Conservation (phyloP, 768 basidiomycete species). For the Coprinellus micaceus region DNA sequence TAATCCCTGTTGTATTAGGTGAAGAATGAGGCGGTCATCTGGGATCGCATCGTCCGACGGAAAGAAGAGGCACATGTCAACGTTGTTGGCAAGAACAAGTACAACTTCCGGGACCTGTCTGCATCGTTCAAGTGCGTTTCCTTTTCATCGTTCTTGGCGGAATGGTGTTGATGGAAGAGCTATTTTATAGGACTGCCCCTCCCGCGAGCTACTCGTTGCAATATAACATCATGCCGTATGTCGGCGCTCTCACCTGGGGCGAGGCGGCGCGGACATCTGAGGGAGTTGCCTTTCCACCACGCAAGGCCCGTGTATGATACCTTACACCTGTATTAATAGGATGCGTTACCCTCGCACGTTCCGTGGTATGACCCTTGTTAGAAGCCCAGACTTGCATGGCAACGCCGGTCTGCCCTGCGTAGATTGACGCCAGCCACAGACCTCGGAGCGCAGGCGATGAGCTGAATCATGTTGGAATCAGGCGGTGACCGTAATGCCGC, state of each 20-base stretch:
- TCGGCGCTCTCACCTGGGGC: constrained; percentile 75
- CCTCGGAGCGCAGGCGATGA: too few relatives aligned
- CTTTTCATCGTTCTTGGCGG: not conserved
- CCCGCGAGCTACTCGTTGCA: constrained; percentile 71
- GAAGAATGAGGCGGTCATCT: constrained; percentile 68
- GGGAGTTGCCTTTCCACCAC: constrained; percentile 36
- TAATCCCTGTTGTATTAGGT: constrained; percentile 14
- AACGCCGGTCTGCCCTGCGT: too few relatives aligned
- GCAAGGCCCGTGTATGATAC: constrained; percentile 37
- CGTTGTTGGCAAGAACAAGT: constrained; percentile 73
- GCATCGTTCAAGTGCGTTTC: constrained; percentile 67
- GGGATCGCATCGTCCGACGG: constrained; percentile 88
- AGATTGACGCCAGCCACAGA: too few relatives aligned
- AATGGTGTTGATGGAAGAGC: not conserved
- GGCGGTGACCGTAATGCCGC: too few relatives aligned
- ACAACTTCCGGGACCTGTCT: constrained; percentile 73
- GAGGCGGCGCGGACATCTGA: constrained; percentile 52
- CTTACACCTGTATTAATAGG: not conserved
- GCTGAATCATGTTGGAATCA: too few relatives aligned
- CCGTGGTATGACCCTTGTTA: not conserved
- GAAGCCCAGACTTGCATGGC: not conserved
- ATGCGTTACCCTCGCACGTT: not conserved
- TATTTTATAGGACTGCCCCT: constrained; percentile 48
- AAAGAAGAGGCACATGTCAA: constrained; percentile 70
- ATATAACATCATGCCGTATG: constrained; percentile 90